These are phyloP conservation scores for Mycena chlorophos DNA, from an alignment of 768 basidiomycete species.

Conservation along the genomic window DNA sequence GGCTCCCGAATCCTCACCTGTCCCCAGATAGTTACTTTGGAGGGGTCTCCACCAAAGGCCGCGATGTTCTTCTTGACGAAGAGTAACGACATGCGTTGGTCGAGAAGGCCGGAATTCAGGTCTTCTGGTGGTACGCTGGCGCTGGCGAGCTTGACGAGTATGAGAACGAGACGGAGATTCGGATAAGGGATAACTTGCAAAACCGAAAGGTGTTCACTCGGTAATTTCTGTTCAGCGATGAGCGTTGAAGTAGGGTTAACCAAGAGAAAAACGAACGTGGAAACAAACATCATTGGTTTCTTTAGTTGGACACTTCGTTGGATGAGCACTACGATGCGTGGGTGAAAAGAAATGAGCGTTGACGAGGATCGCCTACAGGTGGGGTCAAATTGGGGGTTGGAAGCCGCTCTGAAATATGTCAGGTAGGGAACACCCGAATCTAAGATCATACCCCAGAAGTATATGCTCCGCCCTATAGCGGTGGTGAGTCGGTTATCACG, in stretches of 20 bases:
- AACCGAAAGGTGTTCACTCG: conserved; percentile 61
- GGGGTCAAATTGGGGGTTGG: conserved; percentile 43
- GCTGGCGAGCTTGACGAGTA: conserved; percentile 47
- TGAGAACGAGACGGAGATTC: not conserved
- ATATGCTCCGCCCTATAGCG: conserved; percentile 48
- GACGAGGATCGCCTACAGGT: conserved; percentile 38
- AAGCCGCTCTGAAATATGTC: conserved; percentile 40
- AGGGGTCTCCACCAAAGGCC: conserved; percentile 63
- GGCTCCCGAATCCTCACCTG: too few species aligned
- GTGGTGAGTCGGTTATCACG: not conserved
- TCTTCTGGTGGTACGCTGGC: conserved; percentile 44
- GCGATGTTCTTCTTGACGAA: conserved; percentile 67
- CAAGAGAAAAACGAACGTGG: conserved; percentile 35
- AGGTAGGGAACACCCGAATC: not conserved
- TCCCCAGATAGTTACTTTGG: conserved; percentile 60
- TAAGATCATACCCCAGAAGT: conserved; percentile 27
- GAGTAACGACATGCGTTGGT: conserved; percentile 57
- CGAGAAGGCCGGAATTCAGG: conserved; percentile 59
- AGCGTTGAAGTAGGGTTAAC: not conserved
- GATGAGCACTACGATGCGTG: too few species aligned
- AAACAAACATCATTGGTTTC: conserved; percentile 60
- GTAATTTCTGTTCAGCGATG: conserved; percentile 44
- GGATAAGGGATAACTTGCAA: conserved; percentile 30
- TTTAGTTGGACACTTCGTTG: conserved; percentile 44
- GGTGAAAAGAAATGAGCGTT: not conserved